Conservation (phyloP, 2,329 filamentous ascomycete species). For the Penicillium sp. region DNA sequence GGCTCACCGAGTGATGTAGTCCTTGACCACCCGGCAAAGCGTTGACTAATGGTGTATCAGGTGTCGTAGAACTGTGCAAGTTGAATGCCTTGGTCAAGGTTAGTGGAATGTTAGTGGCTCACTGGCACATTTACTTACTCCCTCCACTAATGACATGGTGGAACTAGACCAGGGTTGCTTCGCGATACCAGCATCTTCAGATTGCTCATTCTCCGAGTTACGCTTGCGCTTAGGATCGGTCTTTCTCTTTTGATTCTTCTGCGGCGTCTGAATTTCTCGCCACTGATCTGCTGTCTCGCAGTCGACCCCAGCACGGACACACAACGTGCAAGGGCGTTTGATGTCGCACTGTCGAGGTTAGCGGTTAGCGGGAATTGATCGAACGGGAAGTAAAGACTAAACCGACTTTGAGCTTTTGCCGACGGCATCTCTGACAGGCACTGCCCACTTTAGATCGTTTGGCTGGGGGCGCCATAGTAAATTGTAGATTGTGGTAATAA, state of each 20-base stretch:
- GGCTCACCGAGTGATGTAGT: neutral
- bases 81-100: conserved; percentile 23
- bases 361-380: neutral
- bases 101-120: neutral
- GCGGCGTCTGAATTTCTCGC: neutral
- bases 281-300: conserved; percentile 28
- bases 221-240: neutral
- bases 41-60: conserved; percentile 16
- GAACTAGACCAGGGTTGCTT: conserved; percentile 30
- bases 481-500: neutral
- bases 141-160: conserved; percentile 29
- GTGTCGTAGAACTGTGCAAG: conserved; percentile 22
- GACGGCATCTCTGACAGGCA: conserved; percentile 37
- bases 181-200: neutral
- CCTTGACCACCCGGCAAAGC: conserved; percentile 27
- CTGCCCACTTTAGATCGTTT: conserved; percentile 25
- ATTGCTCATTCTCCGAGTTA: neutral
- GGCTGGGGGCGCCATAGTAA: conserved; percentile 8
- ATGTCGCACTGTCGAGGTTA: conserved; percentile 34
- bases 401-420: conserved; percentile 38
- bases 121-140: conserved; percentile 18
- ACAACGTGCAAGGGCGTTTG: conserved; percentile 42
- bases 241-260: neutral
- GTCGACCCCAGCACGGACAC: conserved; percentile 32
- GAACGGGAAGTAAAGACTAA: neutral